These are phyloP conservation scores for Aphelidium insulamus DNA, from an alignment of 371 early-diverging fungal genomes.

Conservation along the genomic window DNA sequence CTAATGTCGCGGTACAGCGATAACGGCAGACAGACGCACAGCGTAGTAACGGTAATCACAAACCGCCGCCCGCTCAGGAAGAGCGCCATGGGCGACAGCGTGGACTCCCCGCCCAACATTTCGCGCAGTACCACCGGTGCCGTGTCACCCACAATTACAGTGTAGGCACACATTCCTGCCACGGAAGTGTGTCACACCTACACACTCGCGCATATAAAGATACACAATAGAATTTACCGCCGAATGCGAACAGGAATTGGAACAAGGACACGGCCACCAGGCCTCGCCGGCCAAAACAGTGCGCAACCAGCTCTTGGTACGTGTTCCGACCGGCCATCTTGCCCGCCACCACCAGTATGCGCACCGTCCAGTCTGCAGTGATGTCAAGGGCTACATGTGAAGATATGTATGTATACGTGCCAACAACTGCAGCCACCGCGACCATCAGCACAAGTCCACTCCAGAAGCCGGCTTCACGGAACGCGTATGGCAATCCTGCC, in stretches of 20 bases:
- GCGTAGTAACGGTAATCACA: slow-evolving; percentile 38
- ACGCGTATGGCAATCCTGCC: slow-evolving; percentile 34
- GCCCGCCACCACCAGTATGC: slow-evolving; percentile 34
- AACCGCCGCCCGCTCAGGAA: slow-evolving; percentile 21
- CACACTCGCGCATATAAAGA: slow-evolving; percentile 23
- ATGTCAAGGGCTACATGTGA: too few relatives aligned
- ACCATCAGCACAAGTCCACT: slow-evolving; percentile 35
- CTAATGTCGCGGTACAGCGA: slow-evolving; percentile 57
- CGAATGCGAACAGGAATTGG: slow-evolving; percentile 60
- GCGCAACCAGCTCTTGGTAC: slow-evolving; percentile 48
- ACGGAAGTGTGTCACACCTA: not conserved
- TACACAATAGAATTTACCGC: slow-evolving; percentile 30
- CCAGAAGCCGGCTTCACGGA: slow-evolving; percentile 30
- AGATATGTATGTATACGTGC: too few relatives aligned
- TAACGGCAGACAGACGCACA: slow-evolving; percentile 41
- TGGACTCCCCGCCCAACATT: too few relatives aligned
- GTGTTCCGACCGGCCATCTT: slow-evolving; percentile 43
- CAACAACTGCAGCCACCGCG: slow-evolving; percentile 30
- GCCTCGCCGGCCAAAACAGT: slow-evolving; percentile 46
- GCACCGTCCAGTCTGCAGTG: slow-evolving; percentile 49
- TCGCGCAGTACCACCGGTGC: slow-evolving; percentile 43
- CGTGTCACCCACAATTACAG: slow-evolving; percentile 58
- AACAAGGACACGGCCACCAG: slow-evolving; percentile 40
- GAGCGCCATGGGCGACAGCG: slow-evolving; percentile 19
- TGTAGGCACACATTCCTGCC: slow-evolving; percentile 40